A percentile compares a stretch with the other conserved stretches of the same genome.
These are phyloP conservation scores for Aureobasidium melanogenum DNA, from an alignment of 2,329 filamentous ascomycete genomes.

Conservation along the genomic window DNA sequence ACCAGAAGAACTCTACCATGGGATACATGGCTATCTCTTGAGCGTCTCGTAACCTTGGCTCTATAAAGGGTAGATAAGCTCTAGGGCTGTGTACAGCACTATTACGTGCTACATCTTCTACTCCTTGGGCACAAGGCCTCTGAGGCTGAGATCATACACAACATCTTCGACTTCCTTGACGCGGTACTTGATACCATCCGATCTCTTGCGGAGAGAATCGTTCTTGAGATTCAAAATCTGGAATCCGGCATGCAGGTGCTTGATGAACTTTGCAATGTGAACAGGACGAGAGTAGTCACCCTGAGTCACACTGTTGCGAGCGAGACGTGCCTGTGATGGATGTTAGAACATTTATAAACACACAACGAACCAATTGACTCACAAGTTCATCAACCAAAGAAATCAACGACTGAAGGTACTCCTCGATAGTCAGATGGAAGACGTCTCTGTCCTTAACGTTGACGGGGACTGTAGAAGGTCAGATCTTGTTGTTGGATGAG, in stretches of 20 bases:
- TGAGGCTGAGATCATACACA: conserved; percentile 85
- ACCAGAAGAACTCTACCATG: background rate
- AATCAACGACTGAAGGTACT: conserved; percentile 86
- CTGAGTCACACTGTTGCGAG: conserved; percentile 88
- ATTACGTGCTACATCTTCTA: background rate
- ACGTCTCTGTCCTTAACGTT: conserved; percentile 83
- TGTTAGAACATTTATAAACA: background rate
- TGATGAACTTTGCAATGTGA: conserved; percentile 84
- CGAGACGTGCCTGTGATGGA: conserved; percentile 57
- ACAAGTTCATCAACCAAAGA: conserved; percentile 81
- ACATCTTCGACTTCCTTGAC: conserved; percentile 98
- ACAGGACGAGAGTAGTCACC: conserved; percentile 81
- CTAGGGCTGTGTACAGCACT: background rate
- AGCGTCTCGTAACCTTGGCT: background rate
- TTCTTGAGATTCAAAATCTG: conserved; percentile 98
- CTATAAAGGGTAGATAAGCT: background rate
- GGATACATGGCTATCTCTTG: background rate
- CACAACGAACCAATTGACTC: conserved; percentile 18
- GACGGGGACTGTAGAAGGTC: conserved; percentile 57
- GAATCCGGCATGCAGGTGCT: conserved; percentile 91
- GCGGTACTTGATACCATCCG: conserved; percentile 91
- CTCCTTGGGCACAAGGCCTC: conserved; percentile 55
- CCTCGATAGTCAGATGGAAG: conserved; percentile 95
- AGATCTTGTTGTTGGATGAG: background rate
- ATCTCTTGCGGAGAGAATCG: conserved; percentile 75